Conservation (phyloP, 2,329 filamentous ascomycete genomes). For the Aspergillus caelatus region DNA sequence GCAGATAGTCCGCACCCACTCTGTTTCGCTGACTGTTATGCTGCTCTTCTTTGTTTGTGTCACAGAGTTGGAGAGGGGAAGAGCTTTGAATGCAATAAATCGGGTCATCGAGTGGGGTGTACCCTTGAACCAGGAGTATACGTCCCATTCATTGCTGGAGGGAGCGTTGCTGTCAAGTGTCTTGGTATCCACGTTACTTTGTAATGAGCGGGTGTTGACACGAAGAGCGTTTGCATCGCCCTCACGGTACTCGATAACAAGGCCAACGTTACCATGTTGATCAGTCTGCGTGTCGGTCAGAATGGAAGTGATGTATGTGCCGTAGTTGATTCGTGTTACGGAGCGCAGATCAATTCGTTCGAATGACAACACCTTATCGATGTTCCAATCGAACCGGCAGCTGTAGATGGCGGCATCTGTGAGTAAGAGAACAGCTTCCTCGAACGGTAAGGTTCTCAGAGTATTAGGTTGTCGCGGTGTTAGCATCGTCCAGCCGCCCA, state of each 20-base stretch:
- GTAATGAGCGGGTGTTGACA: conserved; percentile 81
- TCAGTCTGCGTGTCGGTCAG: conserved; percentile 77
- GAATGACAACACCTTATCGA: conserved; percentile 91
- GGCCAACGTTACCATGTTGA: conserved; percentile 77
- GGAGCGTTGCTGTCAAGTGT: conserved; percentile 30
- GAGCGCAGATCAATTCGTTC: conserved; percentile 80
- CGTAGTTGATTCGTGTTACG: conserved; percentile 72
- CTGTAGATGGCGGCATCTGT: conserved; percentile 85
- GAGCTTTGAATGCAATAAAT: conserved; percentile 48
- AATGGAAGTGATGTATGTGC: conserved; percentile 88
- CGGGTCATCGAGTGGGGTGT: conserved; percentile 33
- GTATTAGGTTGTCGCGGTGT: conserved; percentile 74
- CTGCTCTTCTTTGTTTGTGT: conserved; percentile 17
- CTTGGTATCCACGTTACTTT: conserved; percentile 55
- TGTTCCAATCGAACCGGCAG: conserved; percentile 91
- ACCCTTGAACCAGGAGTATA: conserved; percentile 45
- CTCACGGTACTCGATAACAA: conserved; percentile 76
- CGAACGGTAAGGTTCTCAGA: conserved; percentile 71
- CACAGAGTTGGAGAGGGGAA: conserved; percentile 39
- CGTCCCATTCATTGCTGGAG: conserved; percentile 41
- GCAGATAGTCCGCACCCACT: conserved; percentile 66
- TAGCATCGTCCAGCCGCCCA: conserved; percentile 86
- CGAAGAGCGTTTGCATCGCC: conserved; percentile 71
- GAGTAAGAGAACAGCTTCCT: conserved; percentile 84
- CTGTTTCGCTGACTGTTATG: conserved; percentile 48